Evolutionary conservation across 352 stramenopile species (phyloP).

Genomic region (Phytophthora pseudosyringae): DNA sequence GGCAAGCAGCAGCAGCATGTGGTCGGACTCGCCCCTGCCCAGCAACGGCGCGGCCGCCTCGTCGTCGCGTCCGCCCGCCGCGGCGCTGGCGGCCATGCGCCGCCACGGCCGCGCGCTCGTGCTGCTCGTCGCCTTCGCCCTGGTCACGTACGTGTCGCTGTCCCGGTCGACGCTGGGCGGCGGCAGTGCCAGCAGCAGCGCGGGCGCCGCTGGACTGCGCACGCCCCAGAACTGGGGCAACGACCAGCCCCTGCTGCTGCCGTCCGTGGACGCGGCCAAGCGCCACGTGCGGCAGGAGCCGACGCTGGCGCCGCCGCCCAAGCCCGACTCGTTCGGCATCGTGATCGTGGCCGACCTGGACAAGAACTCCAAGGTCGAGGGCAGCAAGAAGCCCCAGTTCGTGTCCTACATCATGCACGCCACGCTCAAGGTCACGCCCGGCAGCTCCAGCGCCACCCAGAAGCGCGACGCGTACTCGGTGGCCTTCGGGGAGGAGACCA

Average conservation of each 20-base stretch:
- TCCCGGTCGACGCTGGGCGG: slow-evolving; percentile 51
- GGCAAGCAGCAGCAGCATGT: slow-evolving; percentile 49
- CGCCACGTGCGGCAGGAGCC: slow-evolving; percentile 43
- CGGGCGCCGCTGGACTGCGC: slow-evolving; percentile 15
- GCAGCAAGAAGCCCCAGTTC: slow-evolving; percentile 91
- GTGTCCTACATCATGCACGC: slow-evolving; percentile 92
- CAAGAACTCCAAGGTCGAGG: slow-evolving; percentile 90
- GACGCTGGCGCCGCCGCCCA: slow-evolving; percentile 34
- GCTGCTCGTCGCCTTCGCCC: slow-evolving; percentile 52
- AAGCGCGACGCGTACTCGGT: slow-evolving; percentile 65
- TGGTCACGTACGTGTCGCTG: slow-evolving; percentile 71
- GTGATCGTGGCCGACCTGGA: slow-evolving; percentile 97
- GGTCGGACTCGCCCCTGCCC: slow-evolving; percentile 46
- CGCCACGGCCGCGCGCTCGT: slow-evolving; percentile 57
- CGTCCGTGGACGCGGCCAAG: slow-evolving; percentile 12
- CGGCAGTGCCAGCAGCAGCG: slow-evolving; percentile 6
- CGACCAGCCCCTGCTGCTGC: slow-evolving; percentile 23
- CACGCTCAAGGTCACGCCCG: slow-evolving; percentile 76
- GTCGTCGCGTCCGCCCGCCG: slow-evolving; percentile 28
- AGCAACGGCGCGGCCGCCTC: slow-evolving; percentile 27
- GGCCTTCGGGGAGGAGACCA: slow-evolving; percentile 67
- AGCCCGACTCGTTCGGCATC: slow-evolving; percentile 82
- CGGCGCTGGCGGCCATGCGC: slow-evolving; percentile 47
- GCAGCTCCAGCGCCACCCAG: slow-evolving; percentile 38
- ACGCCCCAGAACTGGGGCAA: slow-evolving; percentile 40